Evolutionary conservation across 2,329 filamentous ascomycete species (phyloP).

Genomic region (Xylariaceae sp.): DNA sequence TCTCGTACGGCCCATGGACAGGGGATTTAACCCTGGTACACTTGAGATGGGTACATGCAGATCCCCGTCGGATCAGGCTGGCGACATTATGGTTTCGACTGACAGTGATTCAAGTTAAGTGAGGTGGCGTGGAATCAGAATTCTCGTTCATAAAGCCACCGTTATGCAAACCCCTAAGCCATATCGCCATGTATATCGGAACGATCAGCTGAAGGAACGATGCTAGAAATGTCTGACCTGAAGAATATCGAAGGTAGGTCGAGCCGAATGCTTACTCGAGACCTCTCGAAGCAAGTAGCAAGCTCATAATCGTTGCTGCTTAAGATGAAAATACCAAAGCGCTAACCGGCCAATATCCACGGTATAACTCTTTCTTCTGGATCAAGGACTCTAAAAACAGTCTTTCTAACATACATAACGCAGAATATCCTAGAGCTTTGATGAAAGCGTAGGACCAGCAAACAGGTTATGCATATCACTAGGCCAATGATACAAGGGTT

Average conservation of each 20-base stretch:
- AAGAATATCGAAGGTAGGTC: conserved; percentile 1
- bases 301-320: background rate
- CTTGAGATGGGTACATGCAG: conserved; percentile 31
- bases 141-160: conserved; percentile 15
- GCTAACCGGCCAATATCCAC: background rate
- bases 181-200: conserved; percentile 8
- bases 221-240: background rate
- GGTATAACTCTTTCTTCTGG: background rate
- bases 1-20: conserved; percentile 7
- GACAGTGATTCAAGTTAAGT: conserved; percentile 28
- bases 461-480: background rate
- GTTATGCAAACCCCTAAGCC: conserved; percentile 16
- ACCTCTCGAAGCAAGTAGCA: background rate
- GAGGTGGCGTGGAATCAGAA: conserved; percentile 11
- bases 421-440: background rate
- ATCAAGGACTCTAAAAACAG: background rate
- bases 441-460: background rate
- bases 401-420: background rate
- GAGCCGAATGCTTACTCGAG: background rate
- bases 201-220: background rate
- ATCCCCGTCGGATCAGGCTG: conserved; percentile 33
- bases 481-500: background rate
- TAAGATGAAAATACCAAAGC: background rate
- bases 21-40: conserved; percentile 14
- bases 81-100: conserved; percentile 21